Evolutionary conservation across 352 stramenopile genomes (phyloP).

Genomic region (Phytophthora pisi): DNA sequence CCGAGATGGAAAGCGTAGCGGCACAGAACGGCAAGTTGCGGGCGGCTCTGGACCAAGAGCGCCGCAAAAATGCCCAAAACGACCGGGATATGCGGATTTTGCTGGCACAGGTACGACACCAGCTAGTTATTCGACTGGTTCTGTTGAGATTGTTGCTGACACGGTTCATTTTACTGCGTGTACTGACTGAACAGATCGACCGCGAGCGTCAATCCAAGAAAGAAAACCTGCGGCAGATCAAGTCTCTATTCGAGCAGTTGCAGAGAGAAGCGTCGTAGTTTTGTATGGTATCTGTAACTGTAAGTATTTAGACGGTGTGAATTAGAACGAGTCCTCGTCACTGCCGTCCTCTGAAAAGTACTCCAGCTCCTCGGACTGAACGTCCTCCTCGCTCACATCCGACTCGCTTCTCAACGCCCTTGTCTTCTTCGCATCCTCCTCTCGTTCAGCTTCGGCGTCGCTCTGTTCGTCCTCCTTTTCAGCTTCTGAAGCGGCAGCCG

Average conservation of each 20-base stretch:
- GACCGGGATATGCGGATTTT: slow-evolving; percentile 74
- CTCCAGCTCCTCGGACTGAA: slow-evolving; percentile 79
- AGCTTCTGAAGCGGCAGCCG: not conserved
- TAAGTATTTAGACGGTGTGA: slow-evolving; percentile 4
- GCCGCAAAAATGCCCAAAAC: slow-evolving; percentile 50
- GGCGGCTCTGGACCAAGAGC: slow-evolving; percentile 48
- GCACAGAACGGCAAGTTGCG: slow-evolving; percentile 60
- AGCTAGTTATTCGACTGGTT: not conserved
- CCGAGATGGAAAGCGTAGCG: slow-evolving; percentile 51
- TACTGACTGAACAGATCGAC: slow-evolving; percentile 47
- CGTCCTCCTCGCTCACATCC: slow-evolving; percentile 68
- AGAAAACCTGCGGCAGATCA: slow-evolving; percentile 73
- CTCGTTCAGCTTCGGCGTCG: slow-evolving; percentile 7
- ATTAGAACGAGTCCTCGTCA: slow-evolving; percentile 85
- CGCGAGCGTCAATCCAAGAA: slow-evolving; percentile 73
- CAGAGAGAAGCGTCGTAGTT: slow-evolving; percentile 55
- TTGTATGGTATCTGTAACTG: slow-evolving; percentile 3
- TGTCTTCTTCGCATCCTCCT: slow-evolving; percentile 53
- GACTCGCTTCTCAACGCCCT: slow-evolving; percentile 49
- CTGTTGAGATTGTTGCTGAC: not conserved
- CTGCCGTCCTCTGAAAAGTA: slow-evolving; percentile 86
- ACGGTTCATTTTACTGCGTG: too few relatives aligned
- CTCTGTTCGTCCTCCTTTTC: slow-evolving; percentile 1
- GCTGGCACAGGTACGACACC: slow-evolving; percentile 49
- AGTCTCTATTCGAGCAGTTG: slow-evolving; percentile 77